Evolutionary conservation across 352 stramenopile species (phyloP).

Genomic region (Phytophthora europaea): DNA sequence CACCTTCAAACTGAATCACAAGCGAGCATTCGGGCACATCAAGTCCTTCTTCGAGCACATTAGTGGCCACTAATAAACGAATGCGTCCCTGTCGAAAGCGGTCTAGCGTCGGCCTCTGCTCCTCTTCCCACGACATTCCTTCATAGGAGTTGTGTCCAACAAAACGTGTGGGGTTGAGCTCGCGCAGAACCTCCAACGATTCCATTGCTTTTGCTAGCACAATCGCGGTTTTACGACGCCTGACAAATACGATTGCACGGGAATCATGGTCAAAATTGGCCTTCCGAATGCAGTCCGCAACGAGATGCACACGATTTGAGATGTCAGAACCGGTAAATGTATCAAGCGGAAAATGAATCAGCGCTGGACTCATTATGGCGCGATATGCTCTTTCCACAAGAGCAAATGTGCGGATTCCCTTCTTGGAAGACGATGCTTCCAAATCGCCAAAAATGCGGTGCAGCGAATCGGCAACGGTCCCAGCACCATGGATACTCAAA

Average conservation of each 20-base stretch:
- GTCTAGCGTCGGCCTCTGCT: conserved; percentile 79
- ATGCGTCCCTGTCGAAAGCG: conserved; percentile 75
- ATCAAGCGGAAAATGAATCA: conserved; percentile 40
- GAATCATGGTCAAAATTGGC: conserved; percentile 65
- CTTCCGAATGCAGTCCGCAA: conserved; percentile 56
- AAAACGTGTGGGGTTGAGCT: conserved; percentile 79
- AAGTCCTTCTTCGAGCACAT: conserved; percentile 83
- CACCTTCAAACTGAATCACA: conserved; percentile 82
- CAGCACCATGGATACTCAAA: conserved; percentile 59
- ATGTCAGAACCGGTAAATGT: conserved; percentile 48
- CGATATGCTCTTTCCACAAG: conserved; percentile 46
- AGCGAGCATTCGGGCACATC: conserved; percentile 84
- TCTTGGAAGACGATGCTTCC: conserved; percentile 25
- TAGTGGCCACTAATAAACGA: conserved; percentile 79
- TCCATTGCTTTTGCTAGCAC: conserved; percentile 75
- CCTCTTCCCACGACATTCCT: conserved; percentile 84
- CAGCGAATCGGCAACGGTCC: conserved; percentile 46
- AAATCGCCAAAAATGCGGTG: conserved; percentile 47
- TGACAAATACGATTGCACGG: conserved; percentile 84
- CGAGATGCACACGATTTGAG: conserved; percentile 61
- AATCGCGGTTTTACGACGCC: conserved; percentile 72
- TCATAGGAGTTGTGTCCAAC: conserved; percentile 86
- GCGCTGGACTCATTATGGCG: conserved; percentile 39
- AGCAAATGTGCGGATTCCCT: conserved; percentile 36
- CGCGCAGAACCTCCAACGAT: conserved; percentile 54